These are phyloP conservation scores for Botrytis cinerea DNA, from an alignment of 2,329 filamentous ascomycete genomes.

Conservation along the genomic window DNA sequence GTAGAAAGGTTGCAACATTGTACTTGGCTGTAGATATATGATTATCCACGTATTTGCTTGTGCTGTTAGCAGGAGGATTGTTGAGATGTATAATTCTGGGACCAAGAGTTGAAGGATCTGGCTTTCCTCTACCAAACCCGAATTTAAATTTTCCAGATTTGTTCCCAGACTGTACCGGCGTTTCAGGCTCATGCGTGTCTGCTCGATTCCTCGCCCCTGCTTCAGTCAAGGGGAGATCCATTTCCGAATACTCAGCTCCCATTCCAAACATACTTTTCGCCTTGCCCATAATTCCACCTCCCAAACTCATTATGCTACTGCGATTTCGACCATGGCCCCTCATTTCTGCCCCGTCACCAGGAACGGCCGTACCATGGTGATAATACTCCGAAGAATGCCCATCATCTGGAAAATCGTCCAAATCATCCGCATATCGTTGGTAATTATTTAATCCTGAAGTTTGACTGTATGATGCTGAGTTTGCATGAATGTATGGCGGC, in stretches of 20 bases:
- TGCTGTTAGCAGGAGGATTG: conserved; percentile 87
- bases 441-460: conserved; percentile 85
- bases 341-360: conserved; percentile 55
- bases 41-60: conserved; percentile 92
- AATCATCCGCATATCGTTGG: conserved; percentile 84
- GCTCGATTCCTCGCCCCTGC: conserved; percentile 54
- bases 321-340: conserved; percentile 67
- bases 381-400: conserved; percentile 70
- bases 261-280: conserved; percentile 91
- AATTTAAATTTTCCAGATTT: conserved; percentile 84
- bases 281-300: conserved; percentile 81
- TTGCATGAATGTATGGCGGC: conserved; percentile 35
- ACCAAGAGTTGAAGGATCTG: conserved; percentile 86
- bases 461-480: conserved; percentile 55
- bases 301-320: conserved; percentile 85
- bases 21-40: conserved; percentile 98
- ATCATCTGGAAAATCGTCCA: conserved; percentile 80
- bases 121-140: conserved; percentile 80
- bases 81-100: conserved; percentile 94
- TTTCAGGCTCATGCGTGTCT: conserved; percentile 48
- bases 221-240: conserved; percentile 95
- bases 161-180: conserved; percentile 48
- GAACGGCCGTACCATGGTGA: conserved; percentile 67
- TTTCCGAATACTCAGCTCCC: conserved; percentile 87
- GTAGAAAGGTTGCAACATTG: conserved; percentile 87